Evolutionary conservation across 2,329 filamentous ascomycete species (phyloP), one percentile per base, ranked within the genome.

Genomic region (Talaromyces marneffei): DNA sequence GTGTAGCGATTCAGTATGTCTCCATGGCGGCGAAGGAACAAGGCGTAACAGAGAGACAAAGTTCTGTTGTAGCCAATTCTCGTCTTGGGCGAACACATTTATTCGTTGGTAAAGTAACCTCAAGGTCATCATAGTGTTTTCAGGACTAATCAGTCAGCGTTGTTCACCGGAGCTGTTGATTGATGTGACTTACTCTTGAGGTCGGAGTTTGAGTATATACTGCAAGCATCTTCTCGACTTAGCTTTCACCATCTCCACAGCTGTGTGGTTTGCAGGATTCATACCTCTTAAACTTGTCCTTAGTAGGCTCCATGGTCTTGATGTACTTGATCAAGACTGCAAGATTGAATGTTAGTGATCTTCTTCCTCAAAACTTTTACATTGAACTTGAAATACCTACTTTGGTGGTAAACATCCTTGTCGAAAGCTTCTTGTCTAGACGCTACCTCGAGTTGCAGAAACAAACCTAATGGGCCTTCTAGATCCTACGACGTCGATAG

Each of bases 21-120:
- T 75, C 59, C 66, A 77, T n/a, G 77, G 79, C 27, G 57, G 10
- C 58, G 77, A 78, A 0, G 83, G 85, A 5, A 80, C 77, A 70
- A 91, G 84, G 82, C 86, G 88, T 4, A 91, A 76, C 2, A 89
- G 82, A 5, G 85, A 85, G 18, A 95, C 79, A 10, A 92, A 72
- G 0, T 83, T 80, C 66, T 85, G 88, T 63, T 92, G 90, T 33
- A 91, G 78, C 86, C 87, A 91, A 2, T 79, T 77, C 1, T 74
- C 65, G 3, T 81, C 80, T 3, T 77, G 78, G 58, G 79, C 74
- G 62, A 76, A 66, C 63, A 85, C 66, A 25, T 92, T 71, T 27
- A 84, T 79, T n/a, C 79, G 72, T 12, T 77, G 72, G 6, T 95
- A 78, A 33, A 96, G 80, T 8, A 86, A 79, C 56, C 89, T 85